Evolutionary conservation across 352 stramenopile genomes (phyloP), one percentile per base, ranked within the genome.

Genomic region (Globisporangium barbulae): DNA sequence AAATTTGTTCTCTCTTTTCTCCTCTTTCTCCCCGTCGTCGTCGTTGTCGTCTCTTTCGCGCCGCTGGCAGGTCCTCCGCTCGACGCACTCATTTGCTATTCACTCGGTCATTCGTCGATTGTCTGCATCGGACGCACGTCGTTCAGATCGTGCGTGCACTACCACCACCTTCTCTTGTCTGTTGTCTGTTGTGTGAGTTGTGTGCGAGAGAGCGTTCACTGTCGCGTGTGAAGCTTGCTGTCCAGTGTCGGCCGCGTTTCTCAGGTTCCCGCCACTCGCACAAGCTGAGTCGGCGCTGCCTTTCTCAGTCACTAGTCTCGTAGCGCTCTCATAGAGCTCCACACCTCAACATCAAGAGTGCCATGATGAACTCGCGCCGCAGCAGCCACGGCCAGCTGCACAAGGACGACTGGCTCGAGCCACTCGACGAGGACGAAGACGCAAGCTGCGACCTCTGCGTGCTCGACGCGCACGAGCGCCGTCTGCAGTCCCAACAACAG

Each of bases 301-400:
- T 47, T 47, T 50, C 19, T 50, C 44, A 30, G 9, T 50, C 42
- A 0, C 41, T 15, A 48, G 5, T 22, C 19, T 47, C 41, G 12
- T 8, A 47, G 13, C 41, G 17, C 9, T 45, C 10, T 1, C 39
- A n/a, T 6, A 19, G 12, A 44, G 39, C 39, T 44, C 41, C 41
- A n/a, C 17, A 47, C 15, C 21, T 30, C 8, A 5, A 5, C n/a
- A 21, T 47, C 41, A 5, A 25, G 21, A 50, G 44, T 7, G 44
- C n/a, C 44, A 58, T 45, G 52, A 58, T 45, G 52, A 58, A 58
- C 52, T 58, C 52, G 9, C 37, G n/a, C 52, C 21, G 52, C n/a
- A 17, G 37, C 12, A 17, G 19, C 19, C 15, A 10, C 30, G 15
- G 15, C 4, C 39, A 45, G 41, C 41, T 22, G 41, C 15, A 47